Base-by-base conservation (phyloP, 805 yeast species). In the Millerozyma miso region DNA sequence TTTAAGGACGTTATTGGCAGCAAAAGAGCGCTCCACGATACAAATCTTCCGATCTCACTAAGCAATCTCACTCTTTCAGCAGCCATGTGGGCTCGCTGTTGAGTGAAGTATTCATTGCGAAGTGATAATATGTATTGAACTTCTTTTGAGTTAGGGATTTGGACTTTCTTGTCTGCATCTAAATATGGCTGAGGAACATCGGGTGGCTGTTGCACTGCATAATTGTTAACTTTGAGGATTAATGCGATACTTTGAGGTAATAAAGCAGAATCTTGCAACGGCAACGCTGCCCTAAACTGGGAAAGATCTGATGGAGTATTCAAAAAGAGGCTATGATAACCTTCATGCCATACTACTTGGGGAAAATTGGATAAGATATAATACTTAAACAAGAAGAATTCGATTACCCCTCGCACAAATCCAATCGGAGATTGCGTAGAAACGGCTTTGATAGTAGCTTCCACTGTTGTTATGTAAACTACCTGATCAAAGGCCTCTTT, bases 121-220 rank as follows among this genome's bases (percentile, higher is more conserved):
- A 54, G 41, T 0, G 60, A 53, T 7, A 67, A 41, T 0, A 55
- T 65, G n/a, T 49, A 42, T 13, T 61, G 61, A 1, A 65, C 51
- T 42, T 67, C 69, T 33, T 54, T 57, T 38, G 65, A 59, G 1
- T 54, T 58, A 0, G 80, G 79, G 5, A 63, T 56, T 4, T 62
- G 56, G 3, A 73, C 50, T 31, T 57, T 59, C 40, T 67, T 70
- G 23, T 72, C 72, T 2, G 67, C 66, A 37, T 67, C 67, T 32
- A 74, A 48, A 48, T 62, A 73, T 0, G 78, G 76, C 31, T 57
- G 59, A 1, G 79, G 79, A 12, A 71, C 44, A 12, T 62, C 67
- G 1, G 75, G 71, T 17, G 79, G 77, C 16, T 67, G 64, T 3
- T 59, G 56, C 3, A 61, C 51, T 3, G 61, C 54, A 36, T 56